Percentiles rank a stretch among this genome's conserved stretches.
These are phyloP conservation scores for Sicyos baderoa DNA, from an alignment of 306 rosid genomes.

Conservation along the genomic window DNA sequence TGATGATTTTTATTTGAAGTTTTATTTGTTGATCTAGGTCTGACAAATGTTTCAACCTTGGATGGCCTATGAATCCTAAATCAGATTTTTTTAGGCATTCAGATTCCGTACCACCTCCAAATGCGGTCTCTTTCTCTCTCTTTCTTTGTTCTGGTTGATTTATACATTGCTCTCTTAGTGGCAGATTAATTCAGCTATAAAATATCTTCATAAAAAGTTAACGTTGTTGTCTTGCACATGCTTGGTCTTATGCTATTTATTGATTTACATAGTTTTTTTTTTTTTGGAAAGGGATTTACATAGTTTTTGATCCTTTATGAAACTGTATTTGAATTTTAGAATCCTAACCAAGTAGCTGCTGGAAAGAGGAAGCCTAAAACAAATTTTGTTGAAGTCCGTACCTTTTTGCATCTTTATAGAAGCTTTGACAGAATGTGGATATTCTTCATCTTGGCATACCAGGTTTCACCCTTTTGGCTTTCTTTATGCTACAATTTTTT, in stretches of 20 bases:
- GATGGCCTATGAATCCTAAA: constrained; percentile 67
- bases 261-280: neutral
- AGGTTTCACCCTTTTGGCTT: constrained; percentile 42
- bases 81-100: constrained; percentile 79
- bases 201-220: constrained; percentile 10
- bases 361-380: constrained; percentile 84
- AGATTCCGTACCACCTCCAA: constrained; percentile 33
- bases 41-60: constrained; percentile 56
- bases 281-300: too few species aligned
- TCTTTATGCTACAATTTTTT: constrained; percentile 1
- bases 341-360: constrained; percentile 36
- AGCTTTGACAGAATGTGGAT: constrained; percentile 99
- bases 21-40: constrained; percentile 49
- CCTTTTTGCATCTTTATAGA: constrained; percentile 80
- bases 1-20: constrained; percentile 18
- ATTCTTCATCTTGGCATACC: constrained; percentile 87
- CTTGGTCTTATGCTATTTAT: neutral
- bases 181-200: constrained; percentile 3
- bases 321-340: constrained; percentile 41
- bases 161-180: neutral
- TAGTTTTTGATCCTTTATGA: neutral
- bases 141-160: constrained; percentile 8
- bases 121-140: constrained; percentile 40
- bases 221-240: neutral
- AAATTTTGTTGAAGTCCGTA: constrained; percentile 91